Evolutionary conservation across 1,284 basidiomycete genomes (phyloP).

Genomic region (Puccinia novopanici): DNA sequence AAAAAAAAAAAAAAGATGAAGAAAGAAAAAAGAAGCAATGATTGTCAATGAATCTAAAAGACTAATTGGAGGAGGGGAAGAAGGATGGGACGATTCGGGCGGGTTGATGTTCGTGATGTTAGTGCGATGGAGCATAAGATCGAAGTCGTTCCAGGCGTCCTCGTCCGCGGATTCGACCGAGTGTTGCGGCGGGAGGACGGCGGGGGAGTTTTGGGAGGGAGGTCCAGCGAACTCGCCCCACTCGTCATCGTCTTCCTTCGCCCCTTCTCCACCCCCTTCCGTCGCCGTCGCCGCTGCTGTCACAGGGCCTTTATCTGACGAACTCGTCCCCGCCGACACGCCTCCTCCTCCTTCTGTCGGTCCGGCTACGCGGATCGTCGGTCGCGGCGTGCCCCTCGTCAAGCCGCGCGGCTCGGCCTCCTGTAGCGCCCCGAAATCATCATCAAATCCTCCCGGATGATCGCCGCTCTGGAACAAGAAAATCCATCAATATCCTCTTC

Average conservation of each 20-base stretch:
- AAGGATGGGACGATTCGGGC: no score
- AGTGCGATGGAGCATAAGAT: constrained; percentile 22
- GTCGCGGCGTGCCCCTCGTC: background rate
- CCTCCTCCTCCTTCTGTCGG: background rate
- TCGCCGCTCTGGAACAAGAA: background rate
- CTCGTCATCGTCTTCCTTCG: constrained; percentile 46
- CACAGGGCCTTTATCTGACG: background rate
- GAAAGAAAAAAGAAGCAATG: background rate
- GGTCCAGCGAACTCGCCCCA: constrained; percentile 47
- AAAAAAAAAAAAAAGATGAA: background rate
- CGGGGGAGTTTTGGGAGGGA: background rate
- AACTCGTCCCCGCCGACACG: background rate
- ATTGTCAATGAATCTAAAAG: background rate
- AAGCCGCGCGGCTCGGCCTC: background rate
- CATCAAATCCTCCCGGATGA: constrained; percentile 38
- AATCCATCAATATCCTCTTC: background rate
- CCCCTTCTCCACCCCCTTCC: no score
- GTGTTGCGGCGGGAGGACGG: background rate
- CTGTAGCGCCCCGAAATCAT: constrained; percentile 29
- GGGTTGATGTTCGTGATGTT: background rate
- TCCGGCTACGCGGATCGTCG: background rate
- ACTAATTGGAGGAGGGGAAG: background rate
- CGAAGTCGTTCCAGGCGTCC: constrained; percentile 30
- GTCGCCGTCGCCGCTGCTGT: background rate
- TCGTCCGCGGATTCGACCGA: background rate